These are phyloP conservation scores for Penicillium soppii DNA, from an alignment of 495 filamentous ascomycete genomes.

Conservation along the genomic window DNA sequence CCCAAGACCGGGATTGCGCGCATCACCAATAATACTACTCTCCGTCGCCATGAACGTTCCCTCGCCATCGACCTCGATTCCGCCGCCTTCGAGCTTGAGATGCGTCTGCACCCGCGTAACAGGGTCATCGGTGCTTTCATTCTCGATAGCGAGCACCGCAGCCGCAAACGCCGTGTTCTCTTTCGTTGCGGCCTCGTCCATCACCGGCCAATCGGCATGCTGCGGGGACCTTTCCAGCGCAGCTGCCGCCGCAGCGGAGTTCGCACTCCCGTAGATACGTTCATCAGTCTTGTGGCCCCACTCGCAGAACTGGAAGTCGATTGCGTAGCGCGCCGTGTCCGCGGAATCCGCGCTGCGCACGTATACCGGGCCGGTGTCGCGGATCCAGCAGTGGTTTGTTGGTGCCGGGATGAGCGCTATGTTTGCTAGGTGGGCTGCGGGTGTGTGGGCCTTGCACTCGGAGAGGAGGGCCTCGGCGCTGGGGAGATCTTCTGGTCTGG, in stretches of 20 bases:
- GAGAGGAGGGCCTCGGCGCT: constrained; percentile 19
- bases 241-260: constrained; percentile 5
- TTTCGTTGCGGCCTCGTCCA: constrained; percentile 5
- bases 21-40: constrained; percentile 30
- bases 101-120: constrained; percentile 19
- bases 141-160: constrained; percentile 23
- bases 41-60: constrained; percentile 37
- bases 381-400: constrained; percentile 38
- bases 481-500: constrained; percentile 22
- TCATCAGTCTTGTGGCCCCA: constrained; percentile 30
- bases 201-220: constrained; percentile 20
- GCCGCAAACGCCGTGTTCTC: constrained; percentile 32
- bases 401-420: constrained; percentile 20
- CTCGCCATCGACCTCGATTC: constrained; percentile 35
- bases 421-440: neutral
- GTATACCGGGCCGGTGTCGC: constrained; percentile 37
- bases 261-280: constrained; percentile 15
- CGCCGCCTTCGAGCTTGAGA: constrained; percentile 32
- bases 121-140: neutral
- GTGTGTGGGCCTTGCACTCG: neutral
- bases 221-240: neutral
- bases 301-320: constrained; percentile 36
- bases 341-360: constrained; percentile 14
- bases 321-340: constrained; percentile 20
- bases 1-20: constrained; percentile 28